Evolutionary conservation across 2,329 filamentous ascomycete genomes (phyloP).

Genomic region (Claviceps sorghi): DNA sequence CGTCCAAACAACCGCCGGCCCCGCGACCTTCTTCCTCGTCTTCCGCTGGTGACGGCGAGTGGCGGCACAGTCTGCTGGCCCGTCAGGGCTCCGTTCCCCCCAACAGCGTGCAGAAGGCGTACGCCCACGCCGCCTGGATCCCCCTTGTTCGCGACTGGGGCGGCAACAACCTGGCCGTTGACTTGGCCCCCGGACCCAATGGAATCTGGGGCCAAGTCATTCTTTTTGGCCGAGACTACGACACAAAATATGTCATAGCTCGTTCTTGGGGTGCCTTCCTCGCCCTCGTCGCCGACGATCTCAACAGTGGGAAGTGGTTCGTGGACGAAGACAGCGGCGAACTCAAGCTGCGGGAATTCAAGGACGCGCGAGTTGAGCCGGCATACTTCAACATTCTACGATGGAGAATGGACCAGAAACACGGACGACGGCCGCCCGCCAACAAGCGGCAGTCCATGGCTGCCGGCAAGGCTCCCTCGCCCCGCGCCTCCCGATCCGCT

Average conservation of each 20-base stretch:
- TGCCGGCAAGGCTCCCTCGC: conserved; percentile 28
- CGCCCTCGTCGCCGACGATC: conserved; percentile 75
- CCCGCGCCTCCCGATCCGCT: conserved; percentile 31
- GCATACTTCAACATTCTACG: conserved; percentile 87
- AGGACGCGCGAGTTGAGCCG: conserved; percentile 75
- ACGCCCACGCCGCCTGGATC: conserved; percentile 90
- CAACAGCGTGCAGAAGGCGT: conserved; percentile 77
- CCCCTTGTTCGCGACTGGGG: conserved; percentile 95
- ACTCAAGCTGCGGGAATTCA: conserved; percentile 86
- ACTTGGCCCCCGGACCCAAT: conserved; percentile 76
- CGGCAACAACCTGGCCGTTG: conserved; percentile 90
- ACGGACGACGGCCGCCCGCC: conserved; percentile 47
- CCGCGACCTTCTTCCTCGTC: conserved; percentile 24
- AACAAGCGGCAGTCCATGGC: conserved; percentile 38
- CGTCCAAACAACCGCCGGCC: conserved; percentile 35
- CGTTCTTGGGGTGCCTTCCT: conserved; percentile 84
- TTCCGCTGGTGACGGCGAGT: conserved; percentile 40
- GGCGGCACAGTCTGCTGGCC: conserved; percentile 72
- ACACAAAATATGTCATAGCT: conserved; percentile 94
- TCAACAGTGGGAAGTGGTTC: conserved; percentile 77
- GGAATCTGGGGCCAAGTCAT: conserved; percentile 96
- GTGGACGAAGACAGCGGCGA: conserved; percentile 88
- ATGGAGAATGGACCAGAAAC: conserved; percentile 92
- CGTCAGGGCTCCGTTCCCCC: conserved; percentile 81
- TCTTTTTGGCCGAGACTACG: conserved; percentile 91